phyloP scores from a whole-genome alignment of 192 early-diverging fungal genomes.

The Backusella westeae region DNA sequence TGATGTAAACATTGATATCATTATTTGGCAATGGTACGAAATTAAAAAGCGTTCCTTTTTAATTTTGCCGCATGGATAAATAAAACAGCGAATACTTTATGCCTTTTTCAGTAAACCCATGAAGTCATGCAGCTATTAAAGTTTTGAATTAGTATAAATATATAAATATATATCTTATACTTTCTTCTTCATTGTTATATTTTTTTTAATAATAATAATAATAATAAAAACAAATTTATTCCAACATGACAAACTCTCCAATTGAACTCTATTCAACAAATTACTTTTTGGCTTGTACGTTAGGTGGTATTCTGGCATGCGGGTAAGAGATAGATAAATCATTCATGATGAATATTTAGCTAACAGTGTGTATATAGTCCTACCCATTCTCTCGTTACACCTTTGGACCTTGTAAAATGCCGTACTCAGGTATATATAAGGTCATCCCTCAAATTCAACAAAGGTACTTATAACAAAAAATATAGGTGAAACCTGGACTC shows the following conservation, averaged over 20 bases:
- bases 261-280: constrained; percentile 35
- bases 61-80: neutral
- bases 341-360: neutral
- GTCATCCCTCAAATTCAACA: neutral
- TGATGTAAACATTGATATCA: neutral
- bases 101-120: neutral
- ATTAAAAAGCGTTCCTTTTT: neutral
- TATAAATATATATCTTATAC: neutral
- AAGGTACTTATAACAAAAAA: neutral
- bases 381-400: constrained; percentile 36
- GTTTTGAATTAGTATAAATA: neutral
- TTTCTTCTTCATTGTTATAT: neutral
- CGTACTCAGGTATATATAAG: constrained; percentile 33
- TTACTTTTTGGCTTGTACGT: constrained; percentile 36
- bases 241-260: constrained; percentile 2
- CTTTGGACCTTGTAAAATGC: constrained; percentile 45
- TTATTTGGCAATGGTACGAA: neutral
- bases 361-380: constrained; percentile 1
- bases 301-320: constrained; percentile 40
- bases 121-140: neutral
- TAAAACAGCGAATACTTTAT: neutral
- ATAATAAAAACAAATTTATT: neutral
- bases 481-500: constrained; percentile 31
- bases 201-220: neutral
- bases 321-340: constrained; percentile 5